Base-by-base conservation (phyloP, 345 rosid species). In the Euphorbia pulcherrima region DNA sequence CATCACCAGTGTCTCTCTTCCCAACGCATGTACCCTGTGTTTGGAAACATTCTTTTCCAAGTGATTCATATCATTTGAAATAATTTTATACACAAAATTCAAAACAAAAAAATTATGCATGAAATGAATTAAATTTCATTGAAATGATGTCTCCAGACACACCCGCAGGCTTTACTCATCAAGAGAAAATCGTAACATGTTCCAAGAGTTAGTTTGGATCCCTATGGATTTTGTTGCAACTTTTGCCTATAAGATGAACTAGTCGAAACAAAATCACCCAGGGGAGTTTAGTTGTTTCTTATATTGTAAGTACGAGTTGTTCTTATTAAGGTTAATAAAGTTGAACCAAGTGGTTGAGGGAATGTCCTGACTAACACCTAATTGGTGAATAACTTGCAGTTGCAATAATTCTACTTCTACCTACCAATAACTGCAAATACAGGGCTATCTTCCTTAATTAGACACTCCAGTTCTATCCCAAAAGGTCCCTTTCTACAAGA, bases 21-120 rank as follows among this genome's bases (percentile, higher is more conserved):
- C 3, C 7, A 40, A n/a, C 28, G 18, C 21, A 28, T n/a, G 9
- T n/a, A 57, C 26, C 59, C 47, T 63, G 54, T 6, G 41, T 41
- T 47, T 55, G 68, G 28, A 62, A 50, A 71, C 63, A 63, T 54
- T 56, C 63, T 71, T 71, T 29, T 41, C 68, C 74, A 28, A 71
- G 63, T 56, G 56, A 9, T 51, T n/a, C n/a, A n/a, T n/a, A n/a
- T n/a, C n/a, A n/a, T n/a, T n/a, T n/a, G n/a, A n/a, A n/a, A n/a
- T n/a, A n/a, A n/a, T n/a, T n/a, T n/a, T n/a, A n/a, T n/a, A n/a
- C n/a, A n/a, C n/a, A n/a, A n/a, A n/a, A n/a, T n/a, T n/a, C n/a
- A n/a, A n/a, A n/a, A n/a, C n/a, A n/a, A n/a, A n/a, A n/a, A n/a
- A n/a, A n/a, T n/a, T n/a, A n/a, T n/a, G n/a, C n/a, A n/a, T n/a